Evolutionary conservation across 192 early-diverging fungal species (phyloP).

Genomic region (Glomus cerebriforme): DNA sequence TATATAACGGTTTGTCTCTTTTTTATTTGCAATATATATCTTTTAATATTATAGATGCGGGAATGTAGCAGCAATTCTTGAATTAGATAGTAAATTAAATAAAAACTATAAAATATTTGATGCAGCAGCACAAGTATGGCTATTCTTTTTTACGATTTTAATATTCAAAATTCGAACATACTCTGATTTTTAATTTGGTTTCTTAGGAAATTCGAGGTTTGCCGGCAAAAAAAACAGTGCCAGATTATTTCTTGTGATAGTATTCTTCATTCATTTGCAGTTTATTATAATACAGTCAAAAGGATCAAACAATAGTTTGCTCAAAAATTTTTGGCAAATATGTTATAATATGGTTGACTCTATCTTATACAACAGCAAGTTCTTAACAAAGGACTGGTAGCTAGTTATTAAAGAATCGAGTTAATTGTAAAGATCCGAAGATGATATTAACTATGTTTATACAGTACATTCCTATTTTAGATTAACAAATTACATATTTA

Average conservation of each 20-base stretch:
- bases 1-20: background rate
- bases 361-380: background rate
- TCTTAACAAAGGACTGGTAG: background rate
- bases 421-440: background rate
- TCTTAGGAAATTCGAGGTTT: conserved; percentile 10
- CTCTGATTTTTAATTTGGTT: background rate
- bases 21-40: conserved; percentile 8
- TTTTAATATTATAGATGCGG: conserved; percentile 67
- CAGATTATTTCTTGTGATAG: conserved; percentile 5
- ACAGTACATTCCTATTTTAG: background rate
- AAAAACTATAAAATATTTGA: conserved; percentile 93
- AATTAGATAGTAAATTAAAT: conserved; percentile 87
- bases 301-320: background rate
- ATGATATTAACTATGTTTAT: background rate
- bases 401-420: too few relatives aligned
- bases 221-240: conserved; percentile 8
- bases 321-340: background rate
- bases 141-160: conserved; percentile 23
- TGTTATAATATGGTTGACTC: background rate
- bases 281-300: background rate
- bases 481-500: background rate
- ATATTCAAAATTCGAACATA: background rate
- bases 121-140: conserved; percentile 78
- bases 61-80: conserved; percentile 96
- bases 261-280: background rate